These are phyloP conservation scores for Limonium bicolor DNA, from an alignment of 148 eudicot species.

Conservation along the genomic window DNA sequence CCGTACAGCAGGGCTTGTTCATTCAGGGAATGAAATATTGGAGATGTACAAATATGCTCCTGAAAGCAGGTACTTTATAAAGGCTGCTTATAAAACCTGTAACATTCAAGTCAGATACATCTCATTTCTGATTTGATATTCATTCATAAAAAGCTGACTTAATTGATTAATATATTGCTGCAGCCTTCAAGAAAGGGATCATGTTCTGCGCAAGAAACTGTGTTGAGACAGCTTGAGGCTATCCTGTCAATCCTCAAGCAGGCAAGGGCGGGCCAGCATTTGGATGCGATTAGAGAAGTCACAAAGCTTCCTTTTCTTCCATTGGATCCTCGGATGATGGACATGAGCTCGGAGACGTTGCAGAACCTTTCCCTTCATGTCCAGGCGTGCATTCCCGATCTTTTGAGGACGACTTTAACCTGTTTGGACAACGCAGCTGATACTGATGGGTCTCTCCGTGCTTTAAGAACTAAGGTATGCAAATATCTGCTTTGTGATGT, in stretches of 20 bases:
- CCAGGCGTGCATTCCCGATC: conserved; percentile 88
- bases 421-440: conserved; percentile 71
- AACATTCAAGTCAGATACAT: too few relatives aligned
- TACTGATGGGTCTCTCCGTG: conserved; percentile 91
- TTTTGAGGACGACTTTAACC: conserved; percentile 70
- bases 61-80: conserved; percentile 48
- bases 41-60: conserved; percentile 67
- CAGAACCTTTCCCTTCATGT: conserved; percentile 65
- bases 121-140: too few relatives aligned
- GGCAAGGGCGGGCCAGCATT: conserved; percentile 36
- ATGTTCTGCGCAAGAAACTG: conserved; percentile 66
- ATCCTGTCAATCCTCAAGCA: conserved; percentile 56
- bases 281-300: conserved; percentile 77
- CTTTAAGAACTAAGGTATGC: conserved; percentile 74
- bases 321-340: conserved; percentile 61
- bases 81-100: too few relatives aligned
- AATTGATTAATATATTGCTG: conserved; percentile 3
- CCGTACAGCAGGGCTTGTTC: conserved; percentile 66
- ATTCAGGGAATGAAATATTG: conserved; percentile 79
- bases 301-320: conserved; percentile 85
- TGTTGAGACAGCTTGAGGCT: conserved; percentile 87
- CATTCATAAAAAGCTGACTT: too few relatives aligned
- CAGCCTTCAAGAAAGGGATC: conserved; percentile 78
- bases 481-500: neutral
- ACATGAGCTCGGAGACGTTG: conserved; percentile 34